Base-by-base conservation (phyloP, 495 filamentous ascomycete species). In the Tuber indicum region DNA sequence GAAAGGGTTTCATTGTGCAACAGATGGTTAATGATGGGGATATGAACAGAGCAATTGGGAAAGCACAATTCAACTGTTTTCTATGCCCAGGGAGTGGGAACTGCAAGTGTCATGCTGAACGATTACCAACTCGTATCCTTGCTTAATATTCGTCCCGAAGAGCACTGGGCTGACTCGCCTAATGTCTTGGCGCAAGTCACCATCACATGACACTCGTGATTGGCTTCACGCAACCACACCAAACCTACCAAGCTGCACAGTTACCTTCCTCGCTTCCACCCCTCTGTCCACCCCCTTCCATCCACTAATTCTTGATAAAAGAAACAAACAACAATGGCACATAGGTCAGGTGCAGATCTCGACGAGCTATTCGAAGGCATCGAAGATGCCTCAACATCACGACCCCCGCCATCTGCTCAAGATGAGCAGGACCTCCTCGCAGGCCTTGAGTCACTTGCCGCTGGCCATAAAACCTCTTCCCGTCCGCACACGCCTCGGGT, bases 401-500 rank as follows among this genome's bases (percentile, higher is more conserved):
- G 58, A 36, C 58, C 83, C 66, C 77, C 80, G 82, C 73, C 85
- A 80, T 77, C 82, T 66, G 71, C 85, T 75, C 89, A 88, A 84
- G 80, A 83, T 58, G 82, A 88, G 78, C 85, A 90, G 73, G 94
- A 97, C 81, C 87, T 93, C 74, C 90, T 99, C 58, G 92, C 93
- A 71, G 94, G 98, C 77, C 89, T 99, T 75, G 92, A 93, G 82
- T 90, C 91, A 76, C 90, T 96, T 73, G 88, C 84, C 75, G 90
- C 91, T 73, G 82, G 83, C 49, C 82, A 82, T 26, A 89, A 92
- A 80, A 88, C 91, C 46, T 87, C 89, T 5, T 91, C 90, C 74
- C 90, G 95, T 49, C 91, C 95, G 7, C 91, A 92, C 77, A 99
- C 96, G 0, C 96, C 96, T 49, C 90, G 93, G 66, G 84, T 92